phyloP scores from a whole-genome alignment of 495 filamentous ascomycete genomes.

The Tuber indicum region DNA sequence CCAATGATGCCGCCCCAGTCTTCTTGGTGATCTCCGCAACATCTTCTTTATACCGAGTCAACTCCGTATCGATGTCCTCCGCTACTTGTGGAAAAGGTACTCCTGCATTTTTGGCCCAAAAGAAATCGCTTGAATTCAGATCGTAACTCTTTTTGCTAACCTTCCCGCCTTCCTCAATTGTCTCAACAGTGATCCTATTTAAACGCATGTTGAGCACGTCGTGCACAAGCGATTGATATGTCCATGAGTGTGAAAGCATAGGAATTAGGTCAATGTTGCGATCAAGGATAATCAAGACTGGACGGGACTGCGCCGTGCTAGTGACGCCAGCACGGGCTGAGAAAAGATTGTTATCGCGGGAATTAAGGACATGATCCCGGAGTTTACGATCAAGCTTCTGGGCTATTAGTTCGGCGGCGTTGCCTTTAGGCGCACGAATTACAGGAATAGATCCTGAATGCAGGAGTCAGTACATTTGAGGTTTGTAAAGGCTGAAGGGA shows the following conservation, averaged over 20 bases:
- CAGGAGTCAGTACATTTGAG: constrained; percentile 6
- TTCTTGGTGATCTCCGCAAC: constrained; percentile 90
- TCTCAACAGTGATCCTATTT: constrained; percentile 93
- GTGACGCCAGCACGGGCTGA: constrained; percentile 28
- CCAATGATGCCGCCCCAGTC: constrained; percentile 84
- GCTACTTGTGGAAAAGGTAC: constrained; percentile 93
- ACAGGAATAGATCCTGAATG: constrained; percentile 74
- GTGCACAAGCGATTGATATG: constrained; percentile 91
- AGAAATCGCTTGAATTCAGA: constrained; percentile 84
- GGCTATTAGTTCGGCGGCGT: constrained; percentile 89
- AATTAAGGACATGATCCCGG: constrained; percentile 92
- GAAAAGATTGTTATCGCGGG: constrained; percentile 60
- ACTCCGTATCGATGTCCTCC: constrained; percentile 87
- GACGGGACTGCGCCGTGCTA: constrained; percentile 36
- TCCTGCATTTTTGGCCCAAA: constrained; percentile 92
- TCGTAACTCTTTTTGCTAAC: constrained; percentile 81
- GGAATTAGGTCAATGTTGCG: constrained; percentile 92
- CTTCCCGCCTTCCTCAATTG: constrained; percentile 62
- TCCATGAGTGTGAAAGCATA: constrained; percentile 99
- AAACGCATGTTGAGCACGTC: constrained; percentile 91
- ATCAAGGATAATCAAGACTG: constrained; percentile 57
- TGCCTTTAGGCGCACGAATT: constrained; percentile 83
- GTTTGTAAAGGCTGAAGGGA: not conserved
- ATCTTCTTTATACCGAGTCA: constrained; percentile 92
- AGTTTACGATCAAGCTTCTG: constrained; percentile 91